Percentiles rank a stretch among this genome's conserved stretches.
Evolutionary conservation across 2,329 filamentous ascomycete genomes (phyloP).

Genomic region (Dothideomycetidae sp.): DNA sequence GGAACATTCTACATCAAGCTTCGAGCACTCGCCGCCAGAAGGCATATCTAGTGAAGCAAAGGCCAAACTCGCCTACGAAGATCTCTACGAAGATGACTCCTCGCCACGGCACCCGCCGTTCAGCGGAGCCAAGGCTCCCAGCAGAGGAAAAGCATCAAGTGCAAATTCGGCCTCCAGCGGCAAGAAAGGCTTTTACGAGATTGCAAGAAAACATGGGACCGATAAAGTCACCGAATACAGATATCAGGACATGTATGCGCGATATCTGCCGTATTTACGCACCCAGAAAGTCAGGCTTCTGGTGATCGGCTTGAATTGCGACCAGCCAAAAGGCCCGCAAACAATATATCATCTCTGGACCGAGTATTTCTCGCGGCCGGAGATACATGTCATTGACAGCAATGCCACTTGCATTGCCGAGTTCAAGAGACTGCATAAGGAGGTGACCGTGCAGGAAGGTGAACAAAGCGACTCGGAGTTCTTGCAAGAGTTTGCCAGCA

Average conservation of each 20-base stretch:
- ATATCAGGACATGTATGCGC: slow-evolving; percentile 31
- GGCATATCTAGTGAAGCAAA: neutral
- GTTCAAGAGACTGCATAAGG: slow-evolving; percentile 22
- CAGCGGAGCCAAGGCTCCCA: slow-evolving; percentile 2
- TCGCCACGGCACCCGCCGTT: slow-evolving; percentile 7
- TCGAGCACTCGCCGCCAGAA: no score
- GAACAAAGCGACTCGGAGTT: slow-evolving; percentile 27
- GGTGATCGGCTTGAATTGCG: slow-evolving; percentile 30
- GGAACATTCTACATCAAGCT: neutral
- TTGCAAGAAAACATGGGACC: slow-evolving; percentile 26
- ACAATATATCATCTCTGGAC: slow-evolving; percentile 30
- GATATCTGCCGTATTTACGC: slow-evolving; percentile 23
- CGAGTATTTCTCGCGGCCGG: slow-evolving; percentile 27
- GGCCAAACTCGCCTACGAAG: neutral
- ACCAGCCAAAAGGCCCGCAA: slow-evolving; percentile 26
- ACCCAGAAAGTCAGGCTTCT: slow-evolving; percentile 27
- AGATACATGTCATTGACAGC: slow-evolving; percentile 31
- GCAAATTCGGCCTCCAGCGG: no score
- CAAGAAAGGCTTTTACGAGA: slow-evolving; percentile 24
- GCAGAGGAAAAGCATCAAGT: slow-evolving; percentile 8
- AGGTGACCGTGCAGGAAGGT: slow-evolving; percentile 28
- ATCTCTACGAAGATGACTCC: neutral
- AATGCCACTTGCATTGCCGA: slow-evolving; percentile 25
- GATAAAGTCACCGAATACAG: slow-evolving; percentile 28
- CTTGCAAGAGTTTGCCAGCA: slow-evolving; percentile 23